Evolutionary conservation across 1,284 basidiomycete genomes (phyloP), one percentile per base, ranked within the genome.

Genomic region (Trichosporon asahii): DNA sequence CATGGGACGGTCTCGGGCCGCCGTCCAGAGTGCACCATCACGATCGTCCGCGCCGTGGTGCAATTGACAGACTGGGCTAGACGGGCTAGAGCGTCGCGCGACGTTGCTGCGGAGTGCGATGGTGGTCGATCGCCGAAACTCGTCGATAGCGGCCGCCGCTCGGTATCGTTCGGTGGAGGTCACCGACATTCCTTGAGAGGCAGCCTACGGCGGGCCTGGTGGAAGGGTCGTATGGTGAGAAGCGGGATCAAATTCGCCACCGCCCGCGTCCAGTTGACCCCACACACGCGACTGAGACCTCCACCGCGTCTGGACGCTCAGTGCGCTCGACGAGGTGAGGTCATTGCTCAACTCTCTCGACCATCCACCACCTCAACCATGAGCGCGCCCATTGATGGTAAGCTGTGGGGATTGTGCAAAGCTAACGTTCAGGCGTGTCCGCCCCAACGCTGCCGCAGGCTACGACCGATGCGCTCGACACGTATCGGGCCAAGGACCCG

Each of bases 401-500:
- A 61, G 57, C 29, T 61, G 9, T 9, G 5, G 2, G 2, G 23
- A 5, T 18, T 15, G 27, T 5, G 23, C 4, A 25, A 4, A 29
- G 57, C 57, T 61, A 27, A 61, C 29, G n/a, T 3, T 0, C 65
- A 70, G 67, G 55, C 35, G 66, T 65, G 49, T 57, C 55, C 25
- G 25, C 63, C 57, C 67, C 72, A 33, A 37, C 68, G 29, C 69
- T 74, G 67, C 73, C 72, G 87, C 88, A 35, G 1, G 71, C 67
- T 21, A 75, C 76, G 21, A 82, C 90, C 40, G 88, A 88, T 61
- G 92, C 92, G 2, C 85, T 95, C 67, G 92, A 94, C 76, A 86
- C 87, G 0, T 94, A 94, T 86, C 92, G 91, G 86, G 89, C 90
- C 80, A 92, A 92, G 78, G 92, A 95, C 80, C 85, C 89, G 0